Evolutionary conservation across 331 rosid genomes (phyloP).

Genomic region (Ulmus americana): DNA sequence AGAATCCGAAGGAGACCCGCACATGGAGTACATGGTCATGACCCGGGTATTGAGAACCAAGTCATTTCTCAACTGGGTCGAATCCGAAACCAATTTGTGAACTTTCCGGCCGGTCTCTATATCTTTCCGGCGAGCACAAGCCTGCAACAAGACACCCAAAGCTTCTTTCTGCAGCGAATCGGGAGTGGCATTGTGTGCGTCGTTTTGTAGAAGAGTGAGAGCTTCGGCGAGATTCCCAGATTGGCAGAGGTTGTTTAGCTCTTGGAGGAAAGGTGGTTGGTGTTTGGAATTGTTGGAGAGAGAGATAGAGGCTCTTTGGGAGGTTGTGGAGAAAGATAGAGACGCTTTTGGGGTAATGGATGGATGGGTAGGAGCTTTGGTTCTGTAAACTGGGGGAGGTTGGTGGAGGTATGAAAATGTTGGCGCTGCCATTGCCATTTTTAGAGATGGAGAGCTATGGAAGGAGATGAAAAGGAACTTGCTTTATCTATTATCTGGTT

Average conservation of each 20-base stretch:
- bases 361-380: constrained; percentile 17
- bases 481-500: background rate
- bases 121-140: constrained; percentile 45
- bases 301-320: constrained; percentile 4
- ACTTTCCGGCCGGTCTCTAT: constrained; percentile 52
- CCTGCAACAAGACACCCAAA: constrained; percentile 45
- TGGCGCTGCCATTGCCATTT: constrained; percentile 18
- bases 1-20: constrained; percentile 54
- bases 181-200: constrained; percentile 18
- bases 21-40: constrained; percentile 64
- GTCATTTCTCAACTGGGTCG: constrained; percentile 38
- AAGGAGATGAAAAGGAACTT: background rate
- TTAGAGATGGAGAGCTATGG: background rate
- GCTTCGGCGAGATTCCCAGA: constrained; percentile 48
- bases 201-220: constrained; percentile 34
- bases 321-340: constrained; percentile 20
- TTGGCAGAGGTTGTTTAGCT: constrained; percentile 43
- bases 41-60: constrained; percentile 61
- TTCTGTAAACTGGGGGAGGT: constrained; percentile 4
- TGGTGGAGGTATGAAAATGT: constrained; percentile 26
- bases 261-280: constrained; percentile 28
- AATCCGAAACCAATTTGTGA: constrained; percentile 41
- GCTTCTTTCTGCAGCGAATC: constrained; percentile 34
- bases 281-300: constrained; percentile 2
- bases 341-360: constrained; percentile 18